These are phyloP conservation scores for Vitellaria paradoxa DNA, from an alignment of 179 eudicot genomes.

Conservation along the genomic window DNA sequence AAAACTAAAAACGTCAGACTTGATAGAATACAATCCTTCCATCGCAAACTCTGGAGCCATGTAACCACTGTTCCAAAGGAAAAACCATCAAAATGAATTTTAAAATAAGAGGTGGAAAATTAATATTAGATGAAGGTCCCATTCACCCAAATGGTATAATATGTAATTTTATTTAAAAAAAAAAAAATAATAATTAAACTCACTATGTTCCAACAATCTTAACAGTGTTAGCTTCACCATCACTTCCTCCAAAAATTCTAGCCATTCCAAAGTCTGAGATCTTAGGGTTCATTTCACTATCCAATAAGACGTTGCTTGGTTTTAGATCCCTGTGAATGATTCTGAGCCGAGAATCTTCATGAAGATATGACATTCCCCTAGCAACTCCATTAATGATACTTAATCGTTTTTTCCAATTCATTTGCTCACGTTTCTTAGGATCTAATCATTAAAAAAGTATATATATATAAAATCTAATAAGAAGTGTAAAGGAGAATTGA, in stretches of 20 bases:
- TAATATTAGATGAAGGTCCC: neutral
- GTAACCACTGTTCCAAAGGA: constrained; percentile 16
- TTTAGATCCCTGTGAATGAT: constrained; percentile 24
- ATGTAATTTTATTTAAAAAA: neutral
- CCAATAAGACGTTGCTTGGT: constrained; percentile 24
- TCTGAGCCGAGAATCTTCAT: constrained; percentile 22
- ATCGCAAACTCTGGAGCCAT: constrained; percentile 39
- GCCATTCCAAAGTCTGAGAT: constrained; percentile 29
- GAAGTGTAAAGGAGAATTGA: no score
- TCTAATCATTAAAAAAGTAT: neutral
- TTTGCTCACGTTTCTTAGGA: neutral
- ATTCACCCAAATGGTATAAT: neutral
- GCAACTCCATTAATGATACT: constrained; percentile 16
- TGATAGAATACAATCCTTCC: constrained; percentile 20
- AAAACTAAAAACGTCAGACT: constrained; percentile 27
- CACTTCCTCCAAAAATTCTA: constrained; percentile 12
- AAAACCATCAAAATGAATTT: neutral
- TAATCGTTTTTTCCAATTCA: constrained; percentile 9
- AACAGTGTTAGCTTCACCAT: constrained; percentile 3
- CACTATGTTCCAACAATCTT: constrained; percentile 24
- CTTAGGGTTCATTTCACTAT: constrained; percentile 18
- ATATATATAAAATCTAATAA: no score
- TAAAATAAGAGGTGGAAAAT: neutral
- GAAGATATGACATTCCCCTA: constrained; percentile 16
- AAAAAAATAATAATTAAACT: neutral